Base-by-base conservation (phyloP, 1,284 basidiomycete species). In the Ceraceosorus bombacis region DNA sequence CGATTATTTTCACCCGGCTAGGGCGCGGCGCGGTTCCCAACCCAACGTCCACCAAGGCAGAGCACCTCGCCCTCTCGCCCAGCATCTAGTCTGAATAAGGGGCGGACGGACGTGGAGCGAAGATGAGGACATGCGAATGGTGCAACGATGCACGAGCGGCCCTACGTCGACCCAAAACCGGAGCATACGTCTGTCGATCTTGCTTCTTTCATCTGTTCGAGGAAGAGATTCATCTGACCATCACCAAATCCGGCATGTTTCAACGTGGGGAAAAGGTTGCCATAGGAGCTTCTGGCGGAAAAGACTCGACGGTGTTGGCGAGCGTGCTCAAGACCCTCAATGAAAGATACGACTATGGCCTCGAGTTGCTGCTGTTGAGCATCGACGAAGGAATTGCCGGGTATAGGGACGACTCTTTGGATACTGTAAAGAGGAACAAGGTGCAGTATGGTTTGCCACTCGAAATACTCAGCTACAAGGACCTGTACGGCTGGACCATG, bases 401-500 rank as follows among this genome's bases (percentile, higher is more conserved):
- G 1, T 99, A 99, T 78, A 84, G 94, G 59, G 95, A 99, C 77
- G 95, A 97, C 77, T 96, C 92, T 1, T 81, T 99, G 4, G 92
- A 97, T 89, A 97, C 95, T 0, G 95, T 99, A 54, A 97, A 98
- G 79, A 85, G 92, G 51, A 99, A 99, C 78, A 90, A 95, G 73
- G 82, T 88, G 62, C 92, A 99, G 79, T 98, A 98, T 74, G 84
- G 86, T 52, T 87, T 98, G 74, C 93, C 95, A 0, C 84, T 99
- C 54, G 96, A 94, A 80, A 95, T 98, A 62, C 82, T 98, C 10
- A 90, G 89, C 0, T 99, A 99, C 71, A 86, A 90, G 62, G 93
- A 97, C 71, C 83, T 98, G 5, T 99, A 98, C 69, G 94, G 94
- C 10, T 98, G 95, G 95, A 98, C 94, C 0, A 99, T 99, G 94